Conservation (phyloP, 176 grass and related monocot genomes). For the Musa beccarii region DNA sequence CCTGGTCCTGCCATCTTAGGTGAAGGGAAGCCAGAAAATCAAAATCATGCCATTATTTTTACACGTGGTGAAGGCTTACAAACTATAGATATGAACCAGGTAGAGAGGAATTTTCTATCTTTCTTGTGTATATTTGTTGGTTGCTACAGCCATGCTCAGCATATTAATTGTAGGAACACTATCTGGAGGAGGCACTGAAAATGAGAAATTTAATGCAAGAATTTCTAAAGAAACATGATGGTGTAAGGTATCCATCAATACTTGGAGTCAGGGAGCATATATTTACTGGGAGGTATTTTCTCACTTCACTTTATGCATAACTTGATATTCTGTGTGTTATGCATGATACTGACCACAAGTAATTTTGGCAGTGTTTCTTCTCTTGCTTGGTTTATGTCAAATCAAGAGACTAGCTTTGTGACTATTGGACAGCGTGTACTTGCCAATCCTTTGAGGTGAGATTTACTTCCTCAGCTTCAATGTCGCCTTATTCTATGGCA, state of each 20-base stretch:
- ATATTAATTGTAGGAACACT: constrained; percentile 59
- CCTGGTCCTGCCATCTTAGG: constrained; percentile 81
- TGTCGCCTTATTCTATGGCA: no score
- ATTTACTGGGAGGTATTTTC: constrained; percentile 73
- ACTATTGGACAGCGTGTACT: constrained; percentile 95
- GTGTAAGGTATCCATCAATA: constrained; percentile 89
- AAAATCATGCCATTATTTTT: constrained; percentile 98
- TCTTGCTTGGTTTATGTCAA: constrained; percentile 99
- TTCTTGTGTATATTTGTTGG: constrained; percentile 10
- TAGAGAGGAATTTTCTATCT: constrained; percentile 24
- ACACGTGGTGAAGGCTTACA: constrained; percentile 89
- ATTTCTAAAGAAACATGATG: constrained; percentile 85
- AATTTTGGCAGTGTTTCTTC: constrained; percentile 73
- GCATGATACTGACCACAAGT: constrained; percentile 5
- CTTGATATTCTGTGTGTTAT: neutral
- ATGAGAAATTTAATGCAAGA: constrained; percentile 99
- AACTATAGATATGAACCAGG: constrained; percentile 99
- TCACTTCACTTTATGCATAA: neutral
- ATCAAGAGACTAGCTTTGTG: constrained; percentile 98
- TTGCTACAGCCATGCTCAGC: constrained; percentile 5
- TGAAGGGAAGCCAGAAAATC: constrained; percentile 98
- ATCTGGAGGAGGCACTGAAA: constrained; percentile 93
- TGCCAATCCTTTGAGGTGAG: constrained; percentile 94
- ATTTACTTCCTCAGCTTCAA: neutral
- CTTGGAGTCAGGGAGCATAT: constrained; percentile 96